Base-by-base conservation (phyloP, 306 rosid species). In the Lagenaria siceraria region DNA sequence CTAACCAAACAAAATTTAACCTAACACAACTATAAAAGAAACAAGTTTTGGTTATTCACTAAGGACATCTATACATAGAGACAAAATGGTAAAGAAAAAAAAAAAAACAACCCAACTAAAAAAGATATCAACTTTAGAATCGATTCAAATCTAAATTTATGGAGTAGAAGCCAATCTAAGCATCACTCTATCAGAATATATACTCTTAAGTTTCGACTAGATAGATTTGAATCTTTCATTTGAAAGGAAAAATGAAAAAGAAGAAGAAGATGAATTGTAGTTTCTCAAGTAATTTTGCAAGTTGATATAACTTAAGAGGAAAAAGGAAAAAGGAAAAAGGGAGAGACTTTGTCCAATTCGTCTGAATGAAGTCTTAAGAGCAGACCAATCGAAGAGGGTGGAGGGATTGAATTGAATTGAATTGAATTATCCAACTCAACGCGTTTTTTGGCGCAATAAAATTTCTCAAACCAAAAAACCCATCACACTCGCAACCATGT, bases 361-460 rank as follows among this genome's bases (percentile, higher is more conserved):
- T 42, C 6, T 68, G 6, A 65, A 64, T 0, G 8, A 31, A 10
- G 74, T 40, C 53, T 40, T 8, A 25, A 60, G 43, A 29, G n/a
- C 68, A 62, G 69, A 49, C 10, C 51, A 53, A 33, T 21, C 65
- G 78, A n/a, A 75, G 62, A 75, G 21, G 31, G 33, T 51, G 78
- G 53, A n/a, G 53, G 64, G 25, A 53, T 19, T 19, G 58, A 53
- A 53, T 53, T 52, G 54, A 49, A 49, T 49, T 49, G 58, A 59
- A 53, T 38, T 65, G 29, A 65, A 35, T 36, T 65, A 33, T 54
- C 64, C 78, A 60, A 59, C 21, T 27, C 43, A 5, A 77, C 74
- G 59, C 80, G 74, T 77, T 60, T 77, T 60, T 77, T 58, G 68
- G 73, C 73, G 59, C 59, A 48, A 77, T 59, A 13, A 61, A 53